These are phyloP conservation scores for Aspergillus mulundensis DNA, from an alignment of 495 filamentous ascomycete species.

Conservation along the genomic window DNA sequence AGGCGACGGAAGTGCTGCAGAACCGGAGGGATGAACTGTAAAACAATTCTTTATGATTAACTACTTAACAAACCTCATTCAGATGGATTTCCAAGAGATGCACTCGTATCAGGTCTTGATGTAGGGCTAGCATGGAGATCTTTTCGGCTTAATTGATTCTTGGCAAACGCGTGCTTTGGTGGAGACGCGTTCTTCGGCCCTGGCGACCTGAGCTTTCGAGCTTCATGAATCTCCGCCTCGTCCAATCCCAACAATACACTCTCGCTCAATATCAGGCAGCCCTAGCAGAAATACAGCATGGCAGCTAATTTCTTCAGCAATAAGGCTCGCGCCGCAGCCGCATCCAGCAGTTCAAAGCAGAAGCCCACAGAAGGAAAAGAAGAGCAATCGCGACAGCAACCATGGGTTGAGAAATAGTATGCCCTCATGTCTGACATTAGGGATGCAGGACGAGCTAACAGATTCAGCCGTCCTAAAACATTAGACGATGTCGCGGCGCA, in stretches of 20 bases:
- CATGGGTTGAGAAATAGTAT: conserved; percentile 99
- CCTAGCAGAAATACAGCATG: conserved; percentile 13
- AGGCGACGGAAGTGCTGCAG: conserved; percentile 45
- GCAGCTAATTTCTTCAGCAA: conserved; percentile 87
- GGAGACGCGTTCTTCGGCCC: conserved; percentile 35
- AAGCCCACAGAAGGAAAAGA: conserved; percentile 57
- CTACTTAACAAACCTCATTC: no score
- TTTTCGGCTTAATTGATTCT: conserved; percentile 11
- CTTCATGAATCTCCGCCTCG: neutral
- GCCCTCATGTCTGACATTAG: conserved; percentile 15
- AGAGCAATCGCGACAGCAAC: conserved; percentile 66
- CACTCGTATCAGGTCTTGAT: neutral
- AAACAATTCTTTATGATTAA: neutral
- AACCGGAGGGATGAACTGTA: conserved; percentile 54
- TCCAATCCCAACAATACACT: conserved; percentile 1
- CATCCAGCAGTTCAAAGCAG: conserved; percentile 43
- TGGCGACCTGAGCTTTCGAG: conserved; percentile 11
- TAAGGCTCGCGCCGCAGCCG: conserved; percentile 81
- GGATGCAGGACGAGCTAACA: conserved; percentile 7
- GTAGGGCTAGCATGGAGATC: neutral
- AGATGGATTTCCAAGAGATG: neutral
- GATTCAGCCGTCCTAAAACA: conserved; percentile 77
- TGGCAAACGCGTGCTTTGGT: conserved; percentile 34
- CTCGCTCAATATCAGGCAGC: neutral
- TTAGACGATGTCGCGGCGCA: conserved; percentile 94